Evolutionary conservation across 805 yeast genomes (phyloP), one percentile per base, ranked within the genome.

Genomic region (Yamadazyma philogaea): DNA sequence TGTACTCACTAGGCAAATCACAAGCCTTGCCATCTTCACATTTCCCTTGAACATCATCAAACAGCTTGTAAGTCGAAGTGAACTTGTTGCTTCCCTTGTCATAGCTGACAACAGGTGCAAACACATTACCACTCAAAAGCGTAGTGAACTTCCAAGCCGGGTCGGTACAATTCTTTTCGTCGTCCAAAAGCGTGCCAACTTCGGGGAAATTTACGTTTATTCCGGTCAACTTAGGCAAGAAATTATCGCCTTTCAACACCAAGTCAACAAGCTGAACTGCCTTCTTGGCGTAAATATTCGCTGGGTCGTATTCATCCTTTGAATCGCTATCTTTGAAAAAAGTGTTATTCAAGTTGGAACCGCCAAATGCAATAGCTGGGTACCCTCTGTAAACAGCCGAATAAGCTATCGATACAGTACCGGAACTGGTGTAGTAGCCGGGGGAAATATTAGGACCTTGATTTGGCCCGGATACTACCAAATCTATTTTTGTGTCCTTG

Each of bases 331-430:
- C 79, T 53, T 64, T 59, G 61, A 53, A 72, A 57, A 69, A 74
- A 15, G 79, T 65, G 59, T 75, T 74, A 63, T 72, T 73, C 14
- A 55, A 30, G 50, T 72, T 69, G 10, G 42, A 47, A 34, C 79
- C 79, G 15, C 77, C 70, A 54, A 75, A 67, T 10, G 79, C 77
- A 52, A 75, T 56, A 3, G 75, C 75, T 16, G 80, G 75, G 46
- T 67, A 53, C 16, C 76, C 77, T 60, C 80, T 63, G 54, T 71
- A 68, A 21, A 66, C 65, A 28, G 77, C 60, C 45, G 66, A 68
- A 57, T 68, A 70, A 22, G 73, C 60, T 20, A 79, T 72, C 51
- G 78, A 78, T 46, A 73, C 64, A 17, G 81, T 76, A 51, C 80
- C 81, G 5, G 77, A 70, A 22, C 69, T 28, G 20, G 75, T 69